Conservation (phyloP, 148 eudicot genomes). For the Dianthus caryophyllus region DNA sequence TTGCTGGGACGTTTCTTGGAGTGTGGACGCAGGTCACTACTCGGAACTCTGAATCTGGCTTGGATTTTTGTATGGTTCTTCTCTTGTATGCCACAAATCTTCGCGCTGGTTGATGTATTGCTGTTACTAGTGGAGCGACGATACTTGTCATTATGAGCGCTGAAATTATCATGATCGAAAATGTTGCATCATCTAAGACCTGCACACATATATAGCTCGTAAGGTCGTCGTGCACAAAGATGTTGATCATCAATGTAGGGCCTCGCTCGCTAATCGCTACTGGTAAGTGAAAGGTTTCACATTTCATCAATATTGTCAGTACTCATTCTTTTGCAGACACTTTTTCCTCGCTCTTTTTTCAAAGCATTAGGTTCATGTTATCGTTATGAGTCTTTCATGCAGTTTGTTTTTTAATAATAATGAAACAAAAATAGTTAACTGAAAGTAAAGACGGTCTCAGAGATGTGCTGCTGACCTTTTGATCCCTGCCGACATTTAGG, state of each 20-base stretch:
- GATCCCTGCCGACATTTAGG: conserved; percentile 87
- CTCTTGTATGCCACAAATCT: conserved; percentile 57
- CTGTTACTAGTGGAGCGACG: conserved; percentile 55
- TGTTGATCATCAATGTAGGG: background rate
- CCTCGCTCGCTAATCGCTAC: background rate
- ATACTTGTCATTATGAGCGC: conserved; percentile 59
- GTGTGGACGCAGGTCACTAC: conserved; percentile 65
- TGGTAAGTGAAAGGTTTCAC: background rate
- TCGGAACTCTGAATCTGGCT: conserved; percentile 59
- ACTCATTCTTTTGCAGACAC: background rate
- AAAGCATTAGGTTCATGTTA: too few species aligned
- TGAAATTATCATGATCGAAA: conserved; percentile 71
- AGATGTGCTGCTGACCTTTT: conserved; percentile 44
- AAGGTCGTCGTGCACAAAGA: background rate
- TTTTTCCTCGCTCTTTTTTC: too few species aligned
- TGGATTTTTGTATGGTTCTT: conserved; percentile 63
- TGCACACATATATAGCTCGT: conserved; percentile 21
- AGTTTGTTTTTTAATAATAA: background rate
- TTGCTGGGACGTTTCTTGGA: conserved; percentile 62
- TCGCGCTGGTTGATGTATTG: conserved; percentile 62
- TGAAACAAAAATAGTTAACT: background rate
- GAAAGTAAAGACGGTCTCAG: background rate
- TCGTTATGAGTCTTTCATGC: background rate
- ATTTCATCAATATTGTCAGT: background rate
- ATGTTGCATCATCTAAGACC: conserved; percentile 69